A percentile compares a stretch with the other conserved stretches of the same genome.
Conservation (phyloP, 2,329 filamentous ascomycete genomes). For the Apiospora koreana region DNA sequence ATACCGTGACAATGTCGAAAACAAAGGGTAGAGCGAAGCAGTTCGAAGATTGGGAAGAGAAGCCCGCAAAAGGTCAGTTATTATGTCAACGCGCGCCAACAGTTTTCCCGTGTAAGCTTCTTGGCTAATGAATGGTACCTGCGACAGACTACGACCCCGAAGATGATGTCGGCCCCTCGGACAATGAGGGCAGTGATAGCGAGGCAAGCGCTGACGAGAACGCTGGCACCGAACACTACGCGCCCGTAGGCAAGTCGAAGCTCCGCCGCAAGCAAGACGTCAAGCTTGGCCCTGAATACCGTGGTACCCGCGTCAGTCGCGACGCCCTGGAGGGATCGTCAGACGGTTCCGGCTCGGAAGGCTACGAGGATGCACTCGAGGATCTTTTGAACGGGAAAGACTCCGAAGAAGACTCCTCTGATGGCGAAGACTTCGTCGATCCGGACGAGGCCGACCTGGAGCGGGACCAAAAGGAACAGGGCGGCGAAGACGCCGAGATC, state of each 20-base stretch:
- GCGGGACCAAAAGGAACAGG: constrained; percentile 42
- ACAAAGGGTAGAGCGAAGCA: constrained; percentile 57
- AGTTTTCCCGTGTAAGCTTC: not conserved
- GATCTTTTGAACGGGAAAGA: constrained; percentile 49
- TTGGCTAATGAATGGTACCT: not conserved
- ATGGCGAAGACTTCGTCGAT: constrained; percentile 55
- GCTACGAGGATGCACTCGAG: constrained; percentile 45
- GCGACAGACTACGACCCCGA: constrained; percentile 78
- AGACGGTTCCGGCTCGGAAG: constrained; percentile 29
- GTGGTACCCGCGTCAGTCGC: constrained; percentile 74
- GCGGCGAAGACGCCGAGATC: constrained; percentile 61
- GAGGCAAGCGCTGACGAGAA: constrained; percentile 53
- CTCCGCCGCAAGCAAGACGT: constrained; percentile 72
- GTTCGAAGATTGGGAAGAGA: constrained; percentile 63
- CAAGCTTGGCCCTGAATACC: constrained; percentile 76
- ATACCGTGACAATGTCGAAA: constrained; percentile 48
- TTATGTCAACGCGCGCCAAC: not conserved
- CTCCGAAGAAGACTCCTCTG: constrained; percentile 41
- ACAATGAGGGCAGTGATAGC: constrained; percentile 55
- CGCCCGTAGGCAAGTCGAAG: constrained; percentile 68
- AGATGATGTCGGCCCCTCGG: constrained; percentile 49
- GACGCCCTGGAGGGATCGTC: constrained; percentile 55
- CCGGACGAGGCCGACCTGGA: constrained; percentile 57
- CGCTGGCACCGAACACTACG: constrained; percentile 64
- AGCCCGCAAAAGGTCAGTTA: constrained; percentile 59